Evolutionary conservation across 1,139 yeast genomes (phyloP), one percentile per base, ranked within the genome.

Genomic region (Geotrichum restrictum): DNA sequence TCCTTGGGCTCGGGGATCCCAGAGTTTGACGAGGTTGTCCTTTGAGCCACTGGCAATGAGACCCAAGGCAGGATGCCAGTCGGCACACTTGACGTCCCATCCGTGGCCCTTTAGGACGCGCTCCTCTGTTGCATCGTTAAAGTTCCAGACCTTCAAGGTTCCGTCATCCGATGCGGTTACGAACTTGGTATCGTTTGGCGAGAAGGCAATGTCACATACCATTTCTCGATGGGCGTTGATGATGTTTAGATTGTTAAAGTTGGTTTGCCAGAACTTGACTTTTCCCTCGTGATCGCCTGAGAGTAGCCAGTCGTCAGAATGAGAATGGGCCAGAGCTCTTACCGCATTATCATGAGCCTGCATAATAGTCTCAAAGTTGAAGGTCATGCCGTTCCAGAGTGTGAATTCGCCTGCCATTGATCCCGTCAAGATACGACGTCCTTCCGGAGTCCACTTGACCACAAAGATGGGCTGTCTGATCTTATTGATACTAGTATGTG

Each of bases 51-150:
- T 66, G 6, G 69, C 77, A 22, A 74, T 56, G 38, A 94, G 75
- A 0, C 98, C 97, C 67, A 88, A 72, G 16, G 79, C 76, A 6
- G 95, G 88, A 69, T 93, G 99, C 99, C 99, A 93, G 68, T 93
- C 98, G 51, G 95, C 89, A 55, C 93, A 82, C 67, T 93, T 93
- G 32, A 93, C 97, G 70, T 93, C 99, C 99, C 99, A 93, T 65
- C 94, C 96, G 70, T 93, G 99, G 0, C 98, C 98, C 27, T 82
- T 78, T 49, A 93, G 74, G 0, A 81, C 76, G 45, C 88, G 71
- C 65, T 93, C 99, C 62, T 88, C 95, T 55, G 80, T 75, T 47
- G 95, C 96, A 59, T 86, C 88, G 66, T 87, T 85, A 69, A 93
- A 93, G 68, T 91, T 88, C 98, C 98, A 93, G 44, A 93, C 83